These are phyloP conservation scores for Gamsiella multidivaricata DNA, from an alignment of 192 early-diverging fungal species.

Conservation along the genomic window DNA sequence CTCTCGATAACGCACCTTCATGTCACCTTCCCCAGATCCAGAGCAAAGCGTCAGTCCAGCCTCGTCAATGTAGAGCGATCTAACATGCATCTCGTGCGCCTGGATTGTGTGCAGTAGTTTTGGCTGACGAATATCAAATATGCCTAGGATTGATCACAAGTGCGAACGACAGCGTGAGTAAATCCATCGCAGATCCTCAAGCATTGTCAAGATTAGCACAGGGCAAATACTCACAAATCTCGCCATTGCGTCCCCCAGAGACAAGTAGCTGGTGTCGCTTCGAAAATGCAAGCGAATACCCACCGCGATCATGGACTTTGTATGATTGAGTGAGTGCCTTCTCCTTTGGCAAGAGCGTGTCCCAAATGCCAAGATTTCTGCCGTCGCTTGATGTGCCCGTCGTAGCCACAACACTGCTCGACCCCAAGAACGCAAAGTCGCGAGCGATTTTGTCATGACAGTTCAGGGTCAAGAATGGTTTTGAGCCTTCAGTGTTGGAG, in stretches of 20 bases:
- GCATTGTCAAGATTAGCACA: too few relatives aligned
- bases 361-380: constrained; percentile 81
- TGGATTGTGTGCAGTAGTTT: constrained; percentile 71
- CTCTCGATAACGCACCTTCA: constrained; percentile 66
- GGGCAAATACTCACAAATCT: constrained; percentile 76
- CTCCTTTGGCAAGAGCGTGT: constrained; percentile 75
- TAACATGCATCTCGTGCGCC: constrained; percentile 74
- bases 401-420: constrained; percentile 77
- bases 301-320: constrained; percentile 54
- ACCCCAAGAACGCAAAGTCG: constrained; percentile 81
- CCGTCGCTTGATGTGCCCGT: constrained; percentile 68
- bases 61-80: constrained; percentile 72
- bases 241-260: constrained; percentile 79
- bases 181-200: too few relatives aligned
- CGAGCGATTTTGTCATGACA: constrained; percentile 73
- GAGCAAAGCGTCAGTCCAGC: constrained; percentile 68
- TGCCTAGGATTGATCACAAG: too few relatives aligned
- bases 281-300: constrained; percentile 74
- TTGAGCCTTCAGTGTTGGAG: constrained; percentile 65
- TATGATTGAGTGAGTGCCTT: constrained; percentile 57
- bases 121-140: constrained; percentile 79
- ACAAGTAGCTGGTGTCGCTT: constrained; percentile 70
- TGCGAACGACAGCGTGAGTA: too few relatives aligned
- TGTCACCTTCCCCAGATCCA: constrained; percentile 75
- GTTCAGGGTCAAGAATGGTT: constrained; percentile 61